Evolutionary conservation across 2,329 filamentous ascomycete genomes (phyloP).

Genomic region (Sclerotiophoma versabilis): DNA sequence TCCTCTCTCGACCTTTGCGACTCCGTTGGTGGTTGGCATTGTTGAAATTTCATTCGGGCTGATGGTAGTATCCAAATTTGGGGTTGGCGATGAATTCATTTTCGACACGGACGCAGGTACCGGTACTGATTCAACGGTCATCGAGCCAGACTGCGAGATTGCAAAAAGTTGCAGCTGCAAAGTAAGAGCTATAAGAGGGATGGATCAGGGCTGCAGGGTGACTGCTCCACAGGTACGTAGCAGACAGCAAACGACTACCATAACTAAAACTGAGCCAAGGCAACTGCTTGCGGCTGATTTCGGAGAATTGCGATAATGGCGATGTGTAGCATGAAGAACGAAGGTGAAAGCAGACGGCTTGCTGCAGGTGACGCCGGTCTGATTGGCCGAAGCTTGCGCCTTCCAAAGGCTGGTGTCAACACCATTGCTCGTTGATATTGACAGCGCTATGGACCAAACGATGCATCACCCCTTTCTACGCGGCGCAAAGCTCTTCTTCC

Average conservation of each 20-base stretch:
- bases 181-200: neutral
- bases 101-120: neutral
- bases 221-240: neutral
- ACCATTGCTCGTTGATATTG: conserved; percentile 5
- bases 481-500: neutral
- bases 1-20: neutral
- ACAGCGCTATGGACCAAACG: conserved; percentile 25
- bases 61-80: neutral
- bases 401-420: neutral
- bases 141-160: no score
- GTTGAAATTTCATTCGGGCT: neutral
- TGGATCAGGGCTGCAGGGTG: neutral
- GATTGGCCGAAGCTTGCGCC: conserved; percentile 12
- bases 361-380: neutral
- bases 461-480: conserved; percentile 15
- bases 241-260: conserved; percentile 2
- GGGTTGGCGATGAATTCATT: neutral
- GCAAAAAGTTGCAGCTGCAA: neutral
- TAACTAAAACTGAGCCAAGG: neutral
- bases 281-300: neutral
- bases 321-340: neutral
- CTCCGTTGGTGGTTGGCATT: neutral
- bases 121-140: neutral
- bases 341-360: neutral
- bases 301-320: neutral